Evolutionary conservation across 805 yeast genomes (phyloP).

Genomic region (Wickerhamomyces canadensis): DNA sequence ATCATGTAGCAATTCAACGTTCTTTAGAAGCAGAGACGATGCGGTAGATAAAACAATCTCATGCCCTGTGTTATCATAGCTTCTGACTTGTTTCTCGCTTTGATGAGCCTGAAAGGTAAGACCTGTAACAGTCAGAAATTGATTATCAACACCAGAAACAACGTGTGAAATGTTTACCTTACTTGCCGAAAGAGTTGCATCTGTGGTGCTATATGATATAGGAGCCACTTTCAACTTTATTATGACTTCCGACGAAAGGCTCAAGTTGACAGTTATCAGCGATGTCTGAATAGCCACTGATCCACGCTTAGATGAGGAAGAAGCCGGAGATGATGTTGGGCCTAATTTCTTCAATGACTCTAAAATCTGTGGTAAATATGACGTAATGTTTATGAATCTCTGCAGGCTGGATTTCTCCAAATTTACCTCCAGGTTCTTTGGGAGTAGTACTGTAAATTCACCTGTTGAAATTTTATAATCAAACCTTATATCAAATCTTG

Average conservation of each 20-base stretch:
- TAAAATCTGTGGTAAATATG: conserved; percentile 22
- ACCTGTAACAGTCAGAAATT: conserved; percentile 19
- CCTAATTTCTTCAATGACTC: conserved; percentile 17
- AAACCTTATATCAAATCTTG: conserved; percentile 47
- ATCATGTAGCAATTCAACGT: conserved; percentile 25
- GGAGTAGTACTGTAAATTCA: conserved; percentile 37
- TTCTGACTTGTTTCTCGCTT: conserved; percentile 19
- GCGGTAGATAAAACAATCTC: conserved; percentile 20
- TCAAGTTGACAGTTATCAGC: conserved; percentile 7
- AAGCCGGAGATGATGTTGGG: background rate
- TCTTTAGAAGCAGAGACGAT: conserved; percentile 13
- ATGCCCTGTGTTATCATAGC: conserved; percentile 26
- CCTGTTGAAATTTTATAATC: conserved; percentile 34
- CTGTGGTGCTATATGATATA: conserved; percentile 34
- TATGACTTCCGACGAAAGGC: conserved; percentile 1
- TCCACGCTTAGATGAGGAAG: background rate
- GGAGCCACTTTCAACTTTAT: conserved; percentile 36
- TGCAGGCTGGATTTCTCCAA: conserved; percentile 18
- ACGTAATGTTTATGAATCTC: conserved; percentile 25
- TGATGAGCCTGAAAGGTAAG: conserved; percentile 11
- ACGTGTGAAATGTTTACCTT: conserved; percentile 23
- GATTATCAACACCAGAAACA: conserved; percentile 13
- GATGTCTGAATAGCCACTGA: conserved; percentile 19
- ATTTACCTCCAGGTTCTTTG: conserved; percentile 32
- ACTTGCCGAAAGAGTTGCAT: conserved; percentile 29